Evolutionary conservation across 23 red algal species (phyloP).

Genomic region (Gracilaria domingensis): DNA sequence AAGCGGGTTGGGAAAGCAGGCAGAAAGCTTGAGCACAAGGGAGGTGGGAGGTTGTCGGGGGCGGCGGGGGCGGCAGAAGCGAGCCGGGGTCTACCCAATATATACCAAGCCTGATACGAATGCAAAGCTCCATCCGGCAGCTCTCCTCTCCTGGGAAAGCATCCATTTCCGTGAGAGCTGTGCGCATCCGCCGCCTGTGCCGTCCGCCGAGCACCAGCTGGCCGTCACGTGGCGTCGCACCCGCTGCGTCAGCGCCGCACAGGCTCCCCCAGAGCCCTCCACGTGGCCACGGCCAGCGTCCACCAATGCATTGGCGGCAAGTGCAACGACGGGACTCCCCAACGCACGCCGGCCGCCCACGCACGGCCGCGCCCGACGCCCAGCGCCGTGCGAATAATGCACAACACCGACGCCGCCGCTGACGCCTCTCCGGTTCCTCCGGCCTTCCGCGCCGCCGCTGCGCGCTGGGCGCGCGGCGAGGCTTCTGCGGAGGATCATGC

Average conservation of each 20-base stretch:
- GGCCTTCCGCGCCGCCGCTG: constrained; percentile 17
- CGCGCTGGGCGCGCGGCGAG: constrained; percentile 35
- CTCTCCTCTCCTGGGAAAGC: too few species aligned
- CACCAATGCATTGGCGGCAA: neutral
- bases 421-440: neutral
- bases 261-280: neutral
- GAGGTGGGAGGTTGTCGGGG: neutral
- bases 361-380: too few species aligned
- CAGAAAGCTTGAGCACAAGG: neutral
- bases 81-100: too few species aligned
- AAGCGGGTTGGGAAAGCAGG: neutral
- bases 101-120: too few species aligned
- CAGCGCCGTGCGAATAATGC: neutral
- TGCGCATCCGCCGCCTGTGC: neutral
- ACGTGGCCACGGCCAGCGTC: neutral
- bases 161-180: too few species aligned
- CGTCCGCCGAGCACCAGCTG: neutral
- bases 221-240: constrained; percentile 21
- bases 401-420: neutral
- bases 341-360: too few species aligned
- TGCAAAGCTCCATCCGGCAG: too few species aligned
- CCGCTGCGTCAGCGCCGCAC: neutral
- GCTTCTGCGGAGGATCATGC: constrained; percentile 15
- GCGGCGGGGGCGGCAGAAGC: too few species aligned
- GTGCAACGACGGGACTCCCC: neutral